Evolutionary conservation across 164 flowering plant species (phyloP).

Genomic region (Vitis cinerea): DNA sequence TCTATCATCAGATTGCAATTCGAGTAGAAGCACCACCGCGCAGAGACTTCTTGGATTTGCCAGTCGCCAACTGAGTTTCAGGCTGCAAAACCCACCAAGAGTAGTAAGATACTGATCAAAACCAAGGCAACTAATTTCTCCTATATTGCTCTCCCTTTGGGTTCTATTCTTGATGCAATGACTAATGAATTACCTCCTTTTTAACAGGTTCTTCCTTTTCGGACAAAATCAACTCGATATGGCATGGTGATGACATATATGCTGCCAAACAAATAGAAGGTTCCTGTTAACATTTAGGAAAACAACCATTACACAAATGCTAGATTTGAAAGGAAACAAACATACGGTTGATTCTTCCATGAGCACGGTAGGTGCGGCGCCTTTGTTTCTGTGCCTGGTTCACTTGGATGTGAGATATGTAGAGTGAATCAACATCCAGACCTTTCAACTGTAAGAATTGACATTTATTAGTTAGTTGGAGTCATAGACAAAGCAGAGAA

Average conservation of each 20-base stretch:
- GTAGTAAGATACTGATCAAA: neutral
- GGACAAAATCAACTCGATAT: constrained; percentile 81
- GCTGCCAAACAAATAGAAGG: constrained; percentile 38
- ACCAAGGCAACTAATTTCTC: no score
- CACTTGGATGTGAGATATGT: constrained; percentile 77
- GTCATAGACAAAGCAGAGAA: neutral
- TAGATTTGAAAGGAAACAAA: neutral
- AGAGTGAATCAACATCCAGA: constrained; percentile 77
- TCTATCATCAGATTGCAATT: neutral
- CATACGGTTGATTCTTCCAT: constrained; percentile 89
- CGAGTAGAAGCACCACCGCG: constrained; percentile 60
- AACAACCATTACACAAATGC: neutral
- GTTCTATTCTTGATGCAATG: neutral
- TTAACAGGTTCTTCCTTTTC: constrained; percentile 88
- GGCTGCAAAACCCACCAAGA: constrained; percentile 46
- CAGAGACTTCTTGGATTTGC: constrained; percentile 50
- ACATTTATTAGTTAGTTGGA: neutral
- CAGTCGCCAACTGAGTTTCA: constrained; percentile 67
- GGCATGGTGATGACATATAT: constrained; percentile 94
- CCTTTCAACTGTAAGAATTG: constrained; percentile 61
- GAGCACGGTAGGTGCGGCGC: constrained; percentile 87
- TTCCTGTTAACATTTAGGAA: neutral
- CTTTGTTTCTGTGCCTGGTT: constrained; percentile 91
- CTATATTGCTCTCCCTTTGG: no score
- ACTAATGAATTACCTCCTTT: constrained; percentile 59